A percentile compares a stretch with the other conserved stretches of the same genome.
phyloP scores from a whole-genome alignment of 441 rosid species.

The Euphorbia celastroides region DNA sequence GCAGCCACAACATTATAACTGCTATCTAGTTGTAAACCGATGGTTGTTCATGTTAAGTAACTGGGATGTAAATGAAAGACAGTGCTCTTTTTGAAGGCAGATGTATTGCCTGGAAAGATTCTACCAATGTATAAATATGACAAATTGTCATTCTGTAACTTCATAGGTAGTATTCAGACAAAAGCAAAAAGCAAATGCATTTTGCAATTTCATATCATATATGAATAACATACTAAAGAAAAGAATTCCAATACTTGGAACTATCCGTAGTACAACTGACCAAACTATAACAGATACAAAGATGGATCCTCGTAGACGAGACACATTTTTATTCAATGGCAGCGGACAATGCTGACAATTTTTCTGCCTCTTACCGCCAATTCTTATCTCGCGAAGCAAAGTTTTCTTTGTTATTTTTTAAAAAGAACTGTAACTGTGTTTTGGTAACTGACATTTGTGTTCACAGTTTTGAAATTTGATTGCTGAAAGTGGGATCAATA shows the following conservation, averaged over 20 bases:
- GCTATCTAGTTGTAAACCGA: too few relatives aligned
- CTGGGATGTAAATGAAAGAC: too few relatives aligned
- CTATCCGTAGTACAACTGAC: background rate
- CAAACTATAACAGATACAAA: background rate
- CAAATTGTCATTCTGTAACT: background rate
- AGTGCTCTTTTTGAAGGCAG: too few relatives aligned
- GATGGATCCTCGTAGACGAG: background rate
- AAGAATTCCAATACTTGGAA: background rate
- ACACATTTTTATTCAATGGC: background rate
- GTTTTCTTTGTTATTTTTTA: background rate
- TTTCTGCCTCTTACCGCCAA: background rate
- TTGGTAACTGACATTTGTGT: background rate
- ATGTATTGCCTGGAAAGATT: too few relatives aligned
- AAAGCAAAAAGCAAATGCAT: background rate
- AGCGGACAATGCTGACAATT: background rate
- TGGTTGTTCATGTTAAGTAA: too few relatives aligned
- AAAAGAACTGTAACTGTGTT: background rate
- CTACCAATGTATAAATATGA: too few relatives aligned
- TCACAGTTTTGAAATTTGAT: conserved; percentile 50
- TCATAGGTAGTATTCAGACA: background rate
- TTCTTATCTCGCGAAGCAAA: background rate
- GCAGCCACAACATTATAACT: too few relatives aligned
- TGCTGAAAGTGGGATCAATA: conserved; percentile 60
- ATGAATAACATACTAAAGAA: background rate
- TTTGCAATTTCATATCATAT: background rate